Evolutionary conservation across 805 yeast genomes (phyloP).

Genomic region (Cyberlindnera veronae): DNA sequence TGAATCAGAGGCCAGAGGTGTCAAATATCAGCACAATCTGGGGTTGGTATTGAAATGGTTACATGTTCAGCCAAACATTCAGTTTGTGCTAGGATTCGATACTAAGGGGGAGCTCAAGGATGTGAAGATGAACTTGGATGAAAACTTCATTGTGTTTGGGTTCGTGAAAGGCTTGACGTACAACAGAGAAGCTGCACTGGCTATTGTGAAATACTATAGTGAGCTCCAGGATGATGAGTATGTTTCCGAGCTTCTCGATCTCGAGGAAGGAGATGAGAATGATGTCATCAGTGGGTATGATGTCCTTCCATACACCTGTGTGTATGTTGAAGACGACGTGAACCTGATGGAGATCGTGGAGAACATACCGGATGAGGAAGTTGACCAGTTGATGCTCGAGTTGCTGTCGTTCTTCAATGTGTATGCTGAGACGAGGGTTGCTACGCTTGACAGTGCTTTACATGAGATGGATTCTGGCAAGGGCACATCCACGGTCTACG

Average conservation of each 20-base stretch:
- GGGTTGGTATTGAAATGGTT: conserved; percentile 34
- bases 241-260: conserved; percentile 11
- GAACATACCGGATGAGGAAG: conserved; percentile 18
- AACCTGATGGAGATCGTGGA: conserved; percentile 14
- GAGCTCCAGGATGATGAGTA: conserved; percentile 13
- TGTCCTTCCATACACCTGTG: conserved; percentile 20
- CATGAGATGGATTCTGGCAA: not conserved
- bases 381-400: conserved; percentile 19
- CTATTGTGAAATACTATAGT: conserved; percentile 15
- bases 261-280: conserved; percentile 20
- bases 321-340: conserved; percentile 13
- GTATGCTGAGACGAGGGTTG: conserved; percentile 15
- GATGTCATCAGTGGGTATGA: conserved; percentile 23
- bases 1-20: conserved; percentile 11
- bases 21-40: conserved; percentile 16
- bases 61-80: conserved; percentile 38
- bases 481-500: conserved; percentile 17
- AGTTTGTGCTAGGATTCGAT: conserved; percentile 30
- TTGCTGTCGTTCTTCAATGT: conserved; percentile 19
- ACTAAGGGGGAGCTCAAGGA: conserved; percentile 13
- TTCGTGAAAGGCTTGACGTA: conserved; percentile 26
- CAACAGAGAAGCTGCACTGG: conserved; percentile 17
- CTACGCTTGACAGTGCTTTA: conserved; percentile 2
- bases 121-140: conserved; percentile 29
- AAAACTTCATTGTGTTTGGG: conserved; percentile 33